phyloP scores from a whole-genome alignment of 768 basidiomycete genomes.

The Lactarius sp. region DNA sequence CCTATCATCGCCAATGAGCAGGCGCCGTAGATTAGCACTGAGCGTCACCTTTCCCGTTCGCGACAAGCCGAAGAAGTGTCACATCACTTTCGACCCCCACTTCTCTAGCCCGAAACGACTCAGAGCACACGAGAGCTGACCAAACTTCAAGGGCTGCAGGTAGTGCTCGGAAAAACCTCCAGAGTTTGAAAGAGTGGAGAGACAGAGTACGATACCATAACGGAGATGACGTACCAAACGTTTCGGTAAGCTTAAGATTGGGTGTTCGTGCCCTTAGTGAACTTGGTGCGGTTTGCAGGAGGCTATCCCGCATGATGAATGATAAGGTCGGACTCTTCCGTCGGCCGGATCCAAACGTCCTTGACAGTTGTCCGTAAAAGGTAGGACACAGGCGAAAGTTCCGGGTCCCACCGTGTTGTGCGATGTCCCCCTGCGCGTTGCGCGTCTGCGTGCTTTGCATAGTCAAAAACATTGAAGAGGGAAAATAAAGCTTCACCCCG shows the following conservation, averaged over 20 bases:
- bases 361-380: no score
- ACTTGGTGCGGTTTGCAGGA: conserved; percentile 82
- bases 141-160: no score
- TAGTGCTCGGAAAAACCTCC: no score
- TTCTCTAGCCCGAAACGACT: neutral
- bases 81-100: neutral
- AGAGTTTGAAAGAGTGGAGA: neutral
- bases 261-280: conserved; percentile 97
- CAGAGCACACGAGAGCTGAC: no score
- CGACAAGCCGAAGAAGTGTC: conserved; percentile 87
- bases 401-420: no score
- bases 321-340: conserved; percentile 94
- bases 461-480: no score
- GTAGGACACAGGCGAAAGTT: no score
- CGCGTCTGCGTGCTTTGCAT: no score
- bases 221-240: conserved; percentile 97
- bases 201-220: conserved; percentile 56
- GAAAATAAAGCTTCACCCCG: no score
- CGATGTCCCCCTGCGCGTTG: no score
- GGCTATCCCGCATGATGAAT: conserved; percentile 99
- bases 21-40: conserved; percentile 88
- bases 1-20: conserved; percentile 96
- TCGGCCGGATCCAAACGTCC: conserved; percentile 77
- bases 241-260: conserved; percentile 52
- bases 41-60: conserved; percentile 98